Conservation (phyloP, 129 eudicot species). For the Escallonia herrerae region DNA sequence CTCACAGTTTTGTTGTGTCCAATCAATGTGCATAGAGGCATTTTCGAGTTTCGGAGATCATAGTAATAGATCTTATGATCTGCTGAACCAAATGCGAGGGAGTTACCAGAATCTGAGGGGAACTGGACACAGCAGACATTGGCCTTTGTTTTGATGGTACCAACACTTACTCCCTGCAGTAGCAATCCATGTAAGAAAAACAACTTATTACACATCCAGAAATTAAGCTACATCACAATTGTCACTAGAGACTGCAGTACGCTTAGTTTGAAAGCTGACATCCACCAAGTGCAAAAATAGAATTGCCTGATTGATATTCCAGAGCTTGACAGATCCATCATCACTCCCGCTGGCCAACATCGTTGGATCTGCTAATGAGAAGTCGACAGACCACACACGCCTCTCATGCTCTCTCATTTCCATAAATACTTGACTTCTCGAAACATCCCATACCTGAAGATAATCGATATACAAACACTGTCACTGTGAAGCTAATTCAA, state of each 20-base stretch:
- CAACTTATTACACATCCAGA: conserved; percentile 43
- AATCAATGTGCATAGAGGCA: conserved; percentile 72
- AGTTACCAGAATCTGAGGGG: conserved; percentile 61
- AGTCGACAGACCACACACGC: conserved; percentile 95
- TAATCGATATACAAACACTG: not conserved
- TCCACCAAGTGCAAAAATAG: conserved; percentile 81
- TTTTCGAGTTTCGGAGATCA: conserved; percentile 73
- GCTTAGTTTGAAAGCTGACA: conserved; percentile 96
- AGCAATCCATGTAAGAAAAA: conserved; percentile 45
- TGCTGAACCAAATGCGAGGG: conserved; percentile 94
- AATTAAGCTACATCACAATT: conserved; percentile 20
- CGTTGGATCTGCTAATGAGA: conserved; percentile 83
- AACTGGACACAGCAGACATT: conserved; percentile 96
- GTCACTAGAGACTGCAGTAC: conserved; percentile 72
- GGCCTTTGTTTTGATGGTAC: conserved; percentile 88
- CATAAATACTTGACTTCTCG: conserved; percentile 69
- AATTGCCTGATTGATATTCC: conserved; percentile 99
- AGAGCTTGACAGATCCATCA: conserved; percentile 96
- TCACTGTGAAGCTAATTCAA: not conserved
- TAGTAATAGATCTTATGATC: conserved; percentile 84
- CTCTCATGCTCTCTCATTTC: conserved; percentile 88
- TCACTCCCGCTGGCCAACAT: conserved; percentile 95
- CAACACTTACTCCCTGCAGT: conserved; percentile 89
- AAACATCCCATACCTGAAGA: conserved; percentile 89
- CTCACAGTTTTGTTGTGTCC: conserved; percentile 96